Base-by-base conservation (phyloP, 2,329 filamentous ascomycete genomes). In the Cryphonectria carpinicola region DNA sequence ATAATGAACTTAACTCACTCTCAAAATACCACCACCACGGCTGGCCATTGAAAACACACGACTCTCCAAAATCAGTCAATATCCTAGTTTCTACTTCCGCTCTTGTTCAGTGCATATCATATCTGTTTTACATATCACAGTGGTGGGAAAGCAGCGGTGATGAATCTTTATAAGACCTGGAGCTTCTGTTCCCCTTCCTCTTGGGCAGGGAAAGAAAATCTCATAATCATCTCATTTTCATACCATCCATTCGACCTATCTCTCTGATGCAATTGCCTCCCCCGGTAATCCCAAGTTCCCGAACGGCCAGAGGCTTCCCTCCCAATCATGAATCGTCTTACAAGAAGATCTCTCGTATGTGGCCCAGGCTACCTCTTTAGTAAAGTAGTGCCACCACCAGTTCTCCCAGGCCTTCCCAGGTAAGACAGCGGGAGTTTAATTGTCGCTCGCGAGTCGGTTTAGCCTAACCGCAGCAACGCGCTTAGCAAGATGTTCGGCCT, bases 401-500 rank as follows among this genome's bases (percentile, higher is more conserved):
- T 14, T 13, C 58, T 28, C 22, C 22, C n/a, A 22, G 32, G 32
- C 19, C 60, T 46, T 65, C 70, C 63, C 22, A n/a, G 46, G 46
- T 46, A 65, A 52, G 61, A 28, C 54, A 52, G 54, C 32, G 13
- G 13, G 17, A 43, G n/a, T 65, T 58, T 49, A 25, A 52, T 62
- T 22, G 58, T 49, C 56, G 49, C 22, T 46, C 43, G 70, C 70
- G 74, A 65, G 76, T 75, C 72, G 83, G 78, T 86, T 88, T 81
- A 88, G 85, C 85, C 88, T 90, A 86, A 89, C 86, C 82, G 86
- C 85, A 86, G 87, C 86, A 87, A 90, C 86, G 82, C 87, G 84
- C 84, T 90, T 90, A 89, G 88, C 85, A 85, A 89, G 86, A 74
- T 84, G 86, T 82, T 87, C 85, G 61, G 71, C 43, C 79, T 83